Base-by-base conservation (phyloP, 2,329 filamentous ascomycete species). In the Fusarium mangiferae region DNA sequence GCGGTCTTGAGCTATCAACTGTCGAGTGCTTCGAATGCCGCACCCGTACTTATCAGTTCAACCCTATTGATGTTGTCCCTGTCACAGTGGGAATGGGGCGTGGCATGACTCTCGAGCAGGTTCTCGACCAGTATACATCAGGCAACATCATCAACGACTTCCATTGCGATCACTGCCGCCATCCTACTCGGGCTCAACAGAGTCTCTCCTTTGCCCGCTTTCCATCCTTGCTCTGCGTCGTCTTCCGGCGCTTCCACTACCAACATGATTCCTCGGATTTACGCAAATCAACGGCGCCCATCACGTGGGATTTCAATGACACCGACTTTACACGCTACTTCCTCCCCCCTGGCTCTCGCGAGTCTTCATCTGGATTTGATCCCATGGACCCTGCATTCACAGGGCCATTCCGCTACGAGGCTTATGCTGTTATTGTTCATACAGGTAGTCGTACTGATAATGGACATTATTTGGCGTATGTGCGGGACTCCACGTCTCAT, bases 401-500 rank as follows among this genome's bases (percentile, higher is more conserved):
- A 6, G 83, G 82, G 2, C 92, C 93, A 0, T 94, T 93, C 78
- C 84, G 86, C 10, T 99, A 98, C 81, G 92, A 97, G 79, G 92
- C 93, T 59, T 98, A 97, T 80, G 96, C 92, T 5, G 92, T 98
- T 12, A 90, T 97, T 61, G 87, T 93, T 70, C 95, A 98, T 81
- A 83, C 89, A 8, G 95, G 95, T 28, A 84, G 84, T 3, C 90
- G 87, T 3, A 85, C 93, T 59, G 89, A 90, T 42, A 90, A 89
- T 57, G 95, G 95, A 0, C 95, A 98, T 82, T 98, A 98, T 81
- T 91, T 92, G 60, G 88, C 91, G 7, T 90, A 93, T 66, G 89
- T 93, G 69, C 89, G 89, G 49, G 90, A 92, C 76, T 85, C 87
- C 42, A 85, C 85, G 42, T 82, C 81, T 20, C 80, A 82, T 42